Base-by-base conservation (phyloP, 2,329 filamentous ascomycete species). In the Penicillium corylophilum region DNA sequence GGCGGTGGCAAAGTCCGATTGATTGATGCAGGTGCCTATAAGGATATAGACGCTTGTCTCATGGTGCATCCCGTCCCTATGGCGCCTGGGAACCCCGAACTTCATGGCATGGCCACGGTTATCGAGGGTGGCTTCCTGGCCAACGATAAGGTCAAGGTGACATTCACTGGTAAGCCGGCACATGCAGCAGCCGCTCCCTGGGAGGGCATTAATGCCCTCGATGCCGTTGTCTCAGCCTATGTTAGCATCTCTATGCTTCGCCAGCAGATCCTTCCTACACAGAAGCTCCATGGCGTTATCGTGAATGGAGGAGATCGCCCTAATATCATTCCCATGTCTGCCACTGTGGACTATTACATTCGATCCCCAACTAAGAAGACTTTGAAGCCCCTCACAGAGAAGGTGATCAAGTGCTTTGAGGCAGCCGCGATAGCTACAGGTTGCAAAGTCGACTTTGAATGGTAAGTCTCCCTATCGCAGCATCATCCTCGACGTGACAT, bases 191-290 rank as follows among this genome's bases (percentile, higher is more conserved):
- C 77, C 2, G 76, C 70, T 13, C 82, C 81, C 0, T 84, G 81
- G 81, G 71, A 80, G 12, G 82, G 82, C 0, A 75, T 79, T 61
- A 84, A 84, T 62, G 82, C 82, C 0, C 71, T 84, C 0, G 82
- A 84, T 59, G 81, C 81, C 0, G 69, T 82, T 13, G 71, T 84
- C 2, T 72, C 74, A 0, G 76, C 68, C 1, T 74, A 74, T 45
- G 63, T 68, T 26, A 68, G 65, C 41, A 65, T 84, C 13, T 78
- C 77, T 0, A 71, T 80, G 1, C 72, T 84, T 5, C 74, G 82
- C 1, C 81, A 84, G 62, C 81, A 84, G 64, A 77, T 79, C 7
- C 72, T 76, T 55, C 78, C 80, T 0, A 72, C 74, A n/a, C 72
- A 79, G 54, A 74, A 75, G 31, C 69, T 81, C 13, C 77, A 82